Conservation (phyloP, 1,284 basidiomycete genomes). For the Mycena sp. region DNA sequence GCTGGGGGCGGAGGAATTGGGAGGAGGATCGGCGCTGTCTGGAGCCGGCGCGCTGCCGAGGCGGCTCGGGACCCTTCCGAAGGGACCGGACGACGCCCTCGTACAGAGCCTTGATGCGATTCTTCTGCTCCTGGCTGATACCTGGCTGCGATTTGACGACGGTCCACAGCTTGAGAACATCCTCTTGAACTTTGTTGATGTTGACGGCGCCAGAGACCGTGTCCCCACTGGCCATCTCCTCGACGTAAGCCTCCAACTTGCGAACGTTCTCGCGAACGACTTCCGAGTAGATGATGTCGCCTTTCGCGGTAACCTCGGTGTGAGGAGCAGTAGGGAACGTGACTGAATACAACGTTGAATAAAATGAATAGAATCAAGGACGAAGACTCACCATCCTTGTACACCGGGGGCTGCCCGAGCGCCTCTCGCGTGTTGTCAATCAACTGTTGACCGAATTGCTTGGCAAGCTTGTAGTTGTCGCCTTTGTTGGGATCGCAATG, state of each 20-base stretch:
- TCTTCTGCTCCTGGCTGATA: constrained; percentile 97
- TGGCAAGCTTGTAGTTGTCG: constrained; percentile 92
- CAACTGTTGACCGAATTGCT: constrained; percentile 96
- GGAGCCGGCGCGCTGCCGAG: constrained; percentile 57
- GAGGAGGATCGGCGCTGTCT: constrained; percentile 90
- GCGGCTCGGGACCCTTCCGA: constrained; percentile 70
- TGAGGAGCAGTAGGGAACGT: constrained; percentile 98
- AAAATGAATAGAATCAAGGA: neutral
- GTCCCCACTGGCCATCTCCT: constrained; percentile 98
- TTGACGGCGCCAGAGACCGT: constrained; percentile 86
- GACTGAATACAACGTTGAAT: constrained; percentile 59
- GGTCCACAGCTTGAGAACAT: constrained; percentile 96
- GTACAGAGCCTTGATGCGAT: constrained; percentile 96
- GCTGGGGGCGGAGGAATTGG: constrained; percentile 92
- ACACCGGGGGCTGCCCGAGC: constrained; percentile 85
- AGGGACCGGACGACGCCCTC: constrained; percentile 92
- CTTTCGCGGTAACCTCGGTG: constrained; percentile 93
- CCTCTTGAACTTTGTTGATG: constrained; percentile 96
- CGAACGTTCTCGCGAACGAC: constrained; percentile 95
- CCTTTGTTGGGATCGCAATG: constrained; percentile 86
- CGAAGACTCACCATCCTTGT: constrained; percentile 87
- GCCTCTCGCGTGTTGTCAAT: constrained; percentile 94
- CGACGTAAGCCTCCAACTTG: constrained; percentile 97
- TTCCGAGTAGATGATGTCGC: constrained; percentile 95
- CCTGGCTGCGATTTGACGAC: constrained; percentile 97